These are phyloP conservation scores for Myriosclerotinia duriaeana DNA, from an alignment of 2,329 filamentous ascomycete genomes.

Conservation along the genomic window DNA sequence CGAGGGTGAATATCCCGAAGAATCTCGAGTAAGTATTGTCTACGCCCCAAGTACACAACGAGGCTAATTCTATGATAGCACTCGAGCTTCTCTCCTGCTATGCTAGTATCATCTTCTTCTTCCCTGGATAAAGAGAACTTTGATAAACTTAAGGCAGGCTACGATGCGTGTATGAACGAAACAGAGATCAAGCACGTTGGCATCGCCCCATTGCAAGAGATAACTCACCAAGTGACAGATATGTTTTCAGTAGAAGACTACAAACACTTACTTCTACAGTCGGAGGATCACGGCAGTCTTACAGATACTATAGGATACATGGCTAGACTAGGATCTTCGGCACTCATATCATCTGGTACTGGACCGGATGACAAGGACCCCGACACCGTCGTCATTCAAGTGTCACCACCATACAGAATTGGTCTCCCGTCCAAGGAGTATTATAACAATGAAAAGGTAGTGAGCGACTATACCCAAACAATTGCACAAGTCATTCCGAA, in stretches of 20 bases:
- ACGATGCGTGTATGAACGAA: constrained; percentile 66
- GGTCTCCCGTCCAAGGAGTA: constrained; percentile 63
- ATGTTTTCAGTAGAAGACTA: constrained; percentile 44
- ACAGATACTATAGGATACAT: constrained; percentile 51
- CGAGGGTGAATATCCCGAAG: constrained; percentile 54
- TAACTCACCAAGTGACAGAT: constrained; percentile 54
- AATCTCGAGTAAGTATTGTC: constrained; percentile 41
- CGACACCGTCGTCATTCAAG: constrained; percentile 46
- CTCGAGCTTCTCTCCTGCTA: constrained; percentile 50
- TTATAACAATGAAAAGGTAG: constrained; percentile 55
- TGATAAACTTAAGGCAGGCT: constrained; percentile 62
- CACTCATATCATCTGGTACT: constrained; percentile 38
- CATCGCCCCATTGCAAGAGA: constrained; percentile 53
- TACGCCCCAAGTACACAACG: neutral
- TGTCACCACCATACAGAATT: constrained; percentile 47
- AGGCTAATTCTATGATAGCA: constrained; percentile 42
- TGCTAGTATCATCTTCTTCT: constrained; percentile 42
- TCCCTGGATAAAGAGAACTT: constrained; percentile 62
- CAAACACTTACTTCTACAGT: constrained; percentile 27
- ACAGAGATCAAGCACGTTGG: constrained; percentile 55
- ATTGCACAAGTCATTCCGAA: constrained; percentile 40
- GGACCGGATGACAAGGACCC: constrained; percentile 49
- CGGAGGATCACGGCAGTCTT: constrained; percentile 41
- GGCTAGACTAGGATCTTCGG: constrained; percentile 46
- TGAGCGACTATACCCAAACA: constrained; percentile 51